Evolutionary conservation across 352 stramenopile species (phyloP).

Genomic region (Phytophthora hybrid): DNA sequence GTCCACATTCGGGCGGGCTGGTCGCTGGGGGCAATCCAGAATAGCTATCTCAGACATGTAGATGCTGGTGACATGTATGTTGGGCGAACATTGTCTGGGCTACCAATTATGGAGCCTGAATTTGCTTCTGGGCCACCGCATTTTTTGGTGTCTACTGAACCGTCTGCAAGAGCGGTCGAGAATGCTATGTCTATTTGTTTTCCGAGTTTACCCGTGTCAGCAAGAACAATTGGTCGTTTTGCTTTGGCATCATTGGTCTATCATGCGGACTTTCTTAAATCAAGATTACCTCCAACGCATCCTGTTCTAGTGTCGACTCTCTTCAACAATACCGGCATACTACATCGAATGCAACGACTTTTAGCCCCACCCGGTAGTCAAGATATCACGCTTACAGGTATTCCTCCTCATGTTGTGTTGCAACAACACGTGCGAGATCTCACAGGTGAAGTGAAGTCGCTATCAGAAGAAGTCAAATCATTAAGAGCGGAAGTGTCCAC

Average conservation of each 20-base stretch:
- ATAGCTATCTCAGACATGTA: background rate
- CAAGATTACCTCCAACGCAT: background rate
- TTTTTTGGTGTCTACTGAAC: background rate
- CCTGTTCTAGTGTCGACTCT: background rate
- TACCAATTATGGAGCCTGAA: background rate
- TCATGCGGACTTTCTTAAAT: background rate
- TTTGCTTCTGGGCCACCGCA: background rate
- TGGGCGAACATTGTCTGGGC: background rate
- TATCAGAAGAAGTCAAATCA: background rate
- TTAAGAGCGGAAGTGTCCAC: background rate
- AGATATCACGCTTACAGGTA: background rate
- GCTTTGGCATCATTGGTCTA: background rate
- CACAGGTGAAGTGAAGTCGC: background rate
- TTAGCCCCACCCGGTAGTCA: background rate
- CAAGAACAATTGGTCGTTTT: background rate
- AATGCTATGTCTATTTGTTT: background rate
- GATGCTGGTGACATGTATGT: background rate
- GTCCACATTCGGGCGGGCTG: background rate
- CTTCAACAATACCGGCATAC: background rate
- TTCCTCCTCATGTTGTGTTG: background rate
- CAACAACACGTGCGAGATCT: background rate
- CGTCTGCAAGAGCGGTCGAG: background rate
- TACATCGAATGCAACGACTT: background rate
- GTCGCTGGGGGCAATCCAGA: background rate
- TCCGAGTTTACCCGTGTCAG: background rate